Conservation (phyloP, 2,329 filamentous ascomycete species). For the Septoria petroselini region DNA sequence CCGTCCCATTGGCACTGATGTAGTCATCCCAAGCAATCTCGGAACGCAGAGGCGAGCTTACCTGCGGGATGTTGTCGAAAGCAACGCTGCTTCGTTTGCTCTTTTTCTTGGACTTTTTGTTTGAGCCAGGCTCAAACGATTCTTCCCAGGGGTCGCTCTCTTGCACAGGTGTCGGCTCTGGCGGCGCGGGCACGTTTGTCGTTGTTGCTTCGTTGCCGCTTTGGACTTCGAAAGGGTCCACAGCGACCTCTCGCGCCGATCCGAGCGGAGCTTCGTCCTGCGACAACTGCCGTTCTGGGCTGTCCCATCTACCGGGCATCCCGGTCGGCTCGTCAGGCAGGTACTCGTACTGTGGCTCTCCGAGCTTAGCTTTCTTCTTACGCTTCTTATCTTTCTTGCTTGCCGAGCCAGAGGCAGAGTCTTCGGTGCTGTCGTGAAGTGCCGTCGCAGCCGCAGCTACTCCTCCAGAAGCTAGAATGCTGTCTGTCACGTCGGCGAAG, state of each 20-base stretch:
- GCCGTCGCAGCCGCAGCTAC: constrained; percentile 27
- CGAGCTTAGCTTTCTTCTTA: constrained; percentile 41
- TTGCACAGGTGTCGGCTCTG: constrained; percentile 17
- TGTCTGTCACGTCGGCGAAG: constrained; percentile 33
- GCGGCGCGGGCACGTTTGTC: constrained; percentile 2
- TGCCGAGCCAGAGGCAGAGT: constrained; percentile 21
- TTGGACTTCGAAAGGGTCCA: constrained; percentile 26
- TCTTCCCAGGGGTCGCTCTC: constrained; percentile 28
- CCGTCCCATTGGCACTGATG: constrained; percentile 30
- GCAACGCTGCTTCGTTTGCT: constrained; percentile 44
- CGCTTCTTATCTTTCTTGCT: constrained; percentile 34
- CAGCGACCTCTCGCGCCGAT: constrained; percentile 15
- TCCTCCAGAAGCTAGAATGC: constrained; percentile 31
- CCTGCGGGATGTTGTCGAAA: constrained; percentile 38
- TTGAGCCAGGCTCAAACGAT: constrained; percentile 13
- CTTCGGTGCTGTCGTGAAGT: constrained; percentile 25
- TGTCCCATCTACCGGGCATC: constrained; percentile 35
- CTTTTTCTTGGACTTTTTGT: constrained; percentile 46
- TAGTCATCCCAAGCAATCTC: constrained; percentile 48
- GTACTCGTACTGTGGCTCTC: constrained; percentile 38
- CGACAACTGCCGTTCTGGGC: constrained; percentile 18
- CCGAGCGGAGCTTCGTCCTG: constrained; percentile 27
- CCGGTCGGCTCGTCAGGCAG: constrained; percentile 22
- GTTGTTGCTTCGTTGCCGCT: constrained; percentile 19
- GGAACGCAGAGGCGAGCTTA: constrained; percentile 46